Conservation (phyloP, 805 yeast genomes). For the Candida broadrunensis region DNA sequence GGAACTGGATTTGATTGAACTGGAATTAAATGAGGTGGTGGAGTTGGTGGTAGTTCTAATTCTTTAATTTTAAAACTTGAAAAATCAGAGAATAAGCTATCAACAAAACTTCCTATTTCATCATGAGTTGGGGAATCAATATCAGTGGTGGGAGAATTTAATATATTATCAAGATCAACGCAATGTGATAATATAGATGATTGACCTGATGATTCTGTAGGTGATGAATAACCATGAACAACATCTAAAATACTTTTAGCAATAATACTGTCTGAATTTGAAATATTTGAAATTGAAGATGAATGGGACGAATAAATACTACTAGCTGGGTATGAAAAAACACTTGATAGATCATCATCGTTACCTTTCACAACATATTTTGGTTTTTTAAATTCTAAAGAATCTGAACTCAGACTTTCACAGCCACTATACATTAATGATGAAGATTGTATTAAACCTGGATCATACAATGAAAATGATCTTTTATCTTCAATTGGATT, state of each 20-base stretch:
- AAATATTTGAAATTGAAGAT: neutral
- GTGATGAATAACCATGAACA: neutral
- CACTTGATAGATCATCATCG: neutral
- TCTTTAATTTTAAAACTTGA: neutral
- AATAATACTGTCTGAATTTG: neutral
- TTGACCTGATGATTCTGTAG: neutral
- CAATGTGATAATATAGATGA: neutral
- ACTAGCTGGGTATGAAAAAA: neutral
- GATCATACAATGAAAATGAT: slow-evolving; percentile 2
- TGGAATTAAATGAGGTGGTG: slow-evolving; percentile 1
- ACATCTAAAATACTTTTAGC: neutral
- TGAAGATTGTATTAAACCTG: too few relatives aligned
- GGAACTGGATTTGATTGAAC: neutral
- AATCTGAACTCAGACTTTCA: neutral
- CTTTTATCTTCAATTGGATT: neutral
- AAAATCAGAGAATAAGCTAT: slow-evolving; percentile 9
- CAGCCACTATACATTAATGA: too few relatives aligned
- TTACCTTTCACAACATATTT: neutral
- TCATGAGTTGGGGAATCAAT: neutral
- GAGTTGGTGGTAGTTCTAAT: slow-evolving; percentile 1
- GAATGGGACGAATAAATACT: slow-evolving; percentile 1
- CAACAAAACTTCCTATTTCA: slow-evolving; percentile 6
- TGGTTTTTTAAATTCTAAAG: neutral
- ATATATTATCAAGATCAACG: neutral
- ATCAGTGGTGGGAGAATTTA: neutral